Base-by-base conservation (phyloP, 352 stramenopile genomes). In the Phytophthora tubulina region DNA sequence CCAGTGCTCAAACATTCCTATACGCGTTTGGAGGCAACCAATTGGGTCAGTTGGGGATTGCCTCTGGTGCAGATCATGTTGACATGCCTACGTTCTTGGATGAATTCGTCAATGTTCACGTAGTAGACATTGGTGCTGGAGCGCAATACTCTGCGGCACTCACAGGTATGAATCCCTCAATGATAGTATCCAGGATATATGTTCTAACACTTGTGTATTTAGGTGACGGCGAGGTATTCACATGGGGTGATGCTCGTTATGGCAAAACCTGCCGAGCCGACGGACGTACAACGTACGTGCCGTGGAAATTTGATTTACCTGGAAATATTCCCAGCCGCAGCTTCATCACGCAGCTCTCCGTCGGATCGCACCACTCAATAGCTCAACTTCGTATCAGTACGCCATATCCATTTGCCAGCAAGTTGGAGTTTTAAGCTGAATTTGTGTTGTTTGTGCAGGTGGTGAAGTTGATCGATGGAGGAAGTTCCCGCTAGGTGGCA, bases 11-110 rank as follows among this genome's bases (percentile, higher is more conserved):
- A 10, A 85, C 79, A 3, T 90, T 82, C 31, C 61, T 94, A 35
- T 95, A 95, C 52, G 78, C 82, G 8, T 94, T 93, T 70, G 88
- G 88, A 13, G 80, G 84, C 6, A 95, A 95, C 53, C 42, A 52
- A 0, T 81, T 86, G 35, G 86, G 88, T 0, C 88, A 95, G 50
- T 61, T 95, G 17, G 88, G 88, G 4, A 67, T 91, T 52, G 85
- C 77, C 0, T 73, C 67, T 10, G 61, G 45, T 27, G 62, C 58
- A 3, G 45, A 63, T n/a, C 73, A 81, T 52, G 59, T 80, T 21
- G 85, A 90, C 8, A 92, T 91, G 79, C 88, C 88, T 13, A 74
- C 84, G 49, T 68, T 76, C 14, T 55, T 93, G 10, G 72, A 92
- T 9, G 85, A 93, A 56, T 84, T 91, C 66, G 42, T 67, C 32